Evolutionary conservation across 495 filamentous ascomycete species (phyloP), one percentile per base, ranked within the genome.

Genomic region (Paragyromitra xinjiangensis): DNA sequence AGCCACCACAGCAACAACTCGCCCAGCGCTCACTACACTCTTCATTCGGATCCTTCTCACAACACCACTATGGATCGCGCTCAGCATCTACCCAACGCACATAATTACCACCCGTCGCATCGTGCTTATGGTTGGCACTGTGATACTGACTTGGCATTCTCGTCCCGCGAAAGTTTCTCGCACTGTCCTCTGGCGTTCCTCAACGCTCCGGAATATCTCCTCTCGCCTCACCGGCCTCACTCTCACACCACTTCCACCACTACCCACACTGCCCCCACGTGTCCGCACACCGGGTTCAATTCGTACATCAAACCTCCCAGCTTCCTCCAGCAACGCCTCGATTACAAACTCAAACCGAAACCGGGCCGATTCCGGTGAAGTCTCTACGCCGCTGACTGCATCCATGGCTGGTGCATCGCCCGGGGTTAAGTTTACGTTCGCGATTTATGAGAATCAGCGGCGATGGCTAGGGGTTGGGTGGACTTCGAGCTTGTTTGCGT

Each of bases 381-480:
- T 77, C 2, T 80, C 78, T 6, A 80, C 78, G 11, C 78, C 78
- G n/a, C 48, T 80, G 8, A 79, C 77, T 1, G 69, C 70, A 39
- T 75, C 75, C 4, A 73, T 56, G 44, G 51, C 80, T 26, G 64
- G 61, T 11, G 85, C 87, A 24, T 86, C 87, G 9, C 86, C 92
- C 0, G 94, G 94, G 9, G 92, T 99, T 4, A 91, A 92, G 9
- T 98, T 99, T 82, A 98, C 95, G 0, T 99, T 99, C 77, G 92
- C 94, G 63, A 87, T 98, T 2, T 98, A 92, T 80, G 95, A 99
- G 82, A 99, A 99, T 77, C 95, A 99, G 83, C 90, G 95, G 29
- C 89, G 95, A 50, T 99, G 95, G 95, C 83, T 98, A 12, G 96
- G 94, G 1, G 86, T 98, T 22, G 95, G 95, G 3, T 99, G 95